These are phyloP conservation scores for Neckera pumila DNA, from an alignment of 225 moss, liverwort and hornwort genomes.

Conservation along the genomic window DNA sequence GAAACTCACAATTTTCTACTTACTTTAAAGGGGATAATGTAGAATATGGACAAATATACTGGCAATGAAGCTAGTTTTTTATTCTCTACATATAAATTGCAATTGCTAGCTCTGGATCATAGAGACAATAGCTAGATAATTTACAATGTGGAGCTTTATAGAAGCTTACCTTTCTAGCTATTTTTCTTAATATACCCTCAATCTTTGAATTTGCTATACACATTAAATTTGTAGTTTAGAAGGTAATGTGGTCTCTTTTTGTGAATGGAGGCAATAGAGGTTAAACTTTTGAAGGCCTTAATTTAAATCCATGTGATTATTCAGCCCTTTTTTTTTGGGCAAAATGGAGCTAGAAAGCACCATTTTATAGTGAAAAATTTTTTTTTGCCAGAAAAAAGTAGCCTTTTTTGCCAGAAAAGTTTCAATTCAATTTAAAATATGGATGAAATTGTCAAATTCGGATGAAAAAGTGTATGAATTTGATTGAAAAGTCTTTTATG, in stretches of 20 bases:
- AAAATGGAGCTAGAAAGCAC: too few species aligned
- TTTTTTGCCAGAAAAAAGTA: too few species aligned
- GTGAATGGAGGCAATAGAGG: neutral
- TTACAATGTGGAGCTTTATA: neutral
- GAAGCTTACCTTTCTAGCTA: neutral
- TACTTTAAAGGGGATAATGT: neutral
- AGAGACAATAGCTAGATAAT: neutral
- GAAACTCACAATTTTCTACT: neutral
- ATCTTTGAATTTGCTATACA: neutral
- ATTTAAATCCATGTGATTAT: neutral
- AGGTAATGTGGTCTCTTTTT: accelerated
- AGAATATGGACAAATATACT: too few species aligned
- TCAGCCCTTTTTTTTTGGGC: too few species aligned
- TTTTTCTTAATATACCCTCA: neutral
- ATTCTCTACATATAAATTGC: neutral
- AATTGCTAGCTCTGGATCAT: neutral
- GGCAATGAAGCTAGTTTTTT: too few species aligned
- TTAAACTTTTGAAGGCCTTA: neutral
- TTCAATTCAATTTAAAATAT: too few species aligned
- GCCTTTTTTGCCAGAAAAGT: too few species aligned
- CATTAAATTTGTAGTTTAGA: neutral
- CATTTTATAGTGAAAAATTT: too few species aligned
- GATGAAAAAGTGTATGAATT: too few species aligned
- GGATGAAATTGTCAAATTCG: too few species aligned
- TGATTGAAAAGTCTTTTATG: too few species aligned